Percentiles rank a stretch among this genome's conserved stretches.
Evolutionary conservation across 768 basidiomycete species (phyloP).

Genomic region (Mycena rosella): DNA sequence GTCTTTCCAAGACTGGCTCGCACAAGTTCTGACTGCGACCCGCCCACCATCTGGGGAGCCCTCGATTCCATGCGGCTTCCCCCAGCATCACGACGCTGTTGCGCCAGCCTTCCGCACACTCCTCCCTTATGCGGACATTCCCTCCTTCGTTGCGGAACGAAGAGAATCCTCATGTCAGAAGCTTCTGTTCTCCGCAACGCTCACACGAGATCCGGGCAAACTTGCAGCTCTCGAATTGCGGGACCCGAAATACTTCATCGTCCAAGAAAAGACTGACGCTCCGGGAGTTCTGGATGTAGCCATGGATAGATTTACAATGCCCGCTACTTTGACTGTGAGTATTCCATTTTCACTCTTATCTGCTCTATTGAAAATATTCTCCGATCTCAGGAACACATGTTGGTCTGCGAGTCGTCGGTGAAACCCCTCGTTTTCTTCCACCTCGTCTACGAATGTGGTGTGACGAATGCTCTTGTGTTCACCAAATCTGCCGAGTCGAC

Average conservation of each 20-base stretch:
- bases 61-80: conserved; percentile 20
- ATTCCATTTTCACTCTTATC: not conserved
- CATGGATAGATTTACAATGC: conserved; percentile 87
- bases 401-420: conserved; percentile 79
- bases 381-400: conserved; percentile 81
- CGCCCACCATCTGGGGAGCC: conserved; percentile 45
- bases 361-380: not conserved
- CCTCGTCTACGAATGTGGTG: conserved; percentile 73
- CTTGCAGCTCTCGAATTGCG: conserved; percentile 84
- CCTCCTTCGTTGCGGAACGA: conserved; percentile 68
- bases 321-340: conserved; percentile 78
- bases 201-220: conserved; percentile 95
- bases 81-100: conserved; percentile 63
- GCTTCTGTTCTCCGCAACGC: conserved; percentile 94
- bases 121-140: conserved; percentile 53
- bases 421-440: conserved; percentile 94
- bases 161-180: conserved; percentile 87
- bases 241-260: conserved; percentile 89
- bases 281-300: conserved; percentile 63
- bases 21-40: conserved; percentile 84
- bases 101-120: conserved; percentile 70
- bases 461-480: conserved; percentile 88
- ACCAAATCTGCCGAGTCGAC: conserved; percentile 98
- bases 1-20: conserved; percentile 96
- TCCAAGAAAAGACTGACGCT: conserved; percentile 63